Percentiles rank a stretch among this genome's conserved stretches.
phyloP scores from a whole-genome alignment of 2,329 filamentous ascomycete genomes.

The Ceratocystis cacaofunesta region DNA sequence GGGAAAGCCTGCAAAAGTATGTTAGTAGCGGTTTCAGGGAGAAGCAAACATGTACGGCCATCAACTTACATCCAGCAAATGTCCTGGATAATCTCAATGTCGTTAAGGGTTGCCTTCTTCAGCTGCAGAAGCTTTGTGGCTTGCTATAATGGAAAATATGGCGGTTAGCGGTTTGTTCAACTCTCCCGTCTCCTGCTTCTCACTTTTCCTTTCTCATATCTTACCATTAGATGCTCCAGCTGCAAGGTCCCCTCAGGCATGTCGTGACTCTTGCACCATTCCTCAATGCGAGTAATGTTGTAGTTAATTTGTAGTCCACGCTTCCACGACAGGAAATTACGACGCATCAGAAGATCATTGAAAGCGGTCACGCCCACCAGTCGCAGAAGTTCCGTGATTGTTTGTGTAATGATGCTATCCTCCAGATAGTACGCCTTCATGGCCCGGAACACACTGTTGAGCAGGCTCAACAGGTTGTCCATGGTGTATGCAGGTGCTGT shows the following conservation, averaged over 20 bases:
- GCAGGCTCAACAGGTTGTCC: slow-evolving; percentile 88
- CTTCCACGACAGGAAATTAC: slow-evolving; percentile 99
- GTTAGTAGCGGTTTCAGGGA: slow-evolving; percentile 9
- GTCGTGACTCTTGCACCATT: slow-evolving; percentile 99
- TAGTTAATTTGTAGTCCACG: slow-evolving; percentile 98
- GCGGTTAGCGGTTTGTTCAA: not conserved
- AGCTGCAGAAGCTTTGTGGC: slow-evolving; percentile 94
- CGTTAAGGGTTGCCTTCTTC: slow-evolving; percentile 97
- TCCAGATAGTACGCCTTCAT: slow-evolving; percentile 99
- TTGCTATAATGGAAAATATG: slow-evolving; percentile 42
- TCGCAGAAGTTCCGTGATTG: slow-evolving; percentile 80
- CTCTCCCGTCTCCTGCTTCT: not conserved
- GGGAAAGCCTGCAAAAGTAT: slow-evolving; percentile 55
- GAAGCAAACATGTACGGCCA: not conserved
- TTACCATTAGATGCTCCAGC: slow-evolving; percentile 91
- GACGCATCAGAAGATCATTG: slow-evolving; percentile 92
- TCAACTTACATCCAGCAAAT: slow-evolving; percentile 95
- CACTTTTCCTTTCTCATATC: not conserved
- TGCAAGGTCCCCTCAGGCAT: slow-evolving; percentile 98
- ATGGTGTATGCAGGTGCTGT: slow-evolving; percentile 95
- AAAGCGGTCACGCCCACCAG: slow-evolving; percentile 95
- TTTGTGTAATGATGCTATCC: slow-evolving; percentile 89
- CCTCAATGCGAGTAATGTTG: slow-evolving; percentile 97
- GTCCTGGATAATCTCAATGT: slow-evolving; percentile 99
- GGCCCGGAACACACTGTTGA: slow-evolving; percentile 95